These are phyloP conservation scores for Phytophthora nicotianae DNA, from an alignment of 352 stramenopile species.

Conservation along the genomic window DNA sequence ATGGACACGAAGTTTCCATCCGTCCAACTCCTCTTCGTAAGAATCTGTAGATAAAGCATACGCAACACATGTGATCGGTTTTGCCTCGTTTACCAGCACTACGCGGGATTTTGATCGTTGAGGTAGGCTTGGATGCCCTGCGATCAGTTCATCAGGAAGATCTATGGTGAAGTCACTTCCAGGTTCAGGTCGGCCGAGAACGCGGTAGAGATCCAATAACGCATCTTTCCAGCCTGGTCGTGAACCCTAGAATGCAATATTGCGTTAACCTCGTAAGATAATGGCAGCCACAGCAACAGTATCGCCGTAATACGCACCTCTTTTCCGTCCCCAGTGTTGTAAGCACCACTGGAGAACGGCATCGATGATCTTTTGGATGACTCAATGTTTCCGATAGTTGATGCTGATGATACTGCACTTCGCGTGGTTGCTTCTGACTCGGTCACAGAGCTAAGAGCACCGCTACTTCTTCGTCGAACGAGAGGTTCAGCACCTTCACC, in stretches of 20 bases:
- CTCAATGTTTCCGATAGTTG: slow-evolving; percentile 31
- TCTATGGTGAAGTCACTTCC: slow-evolving; percentile 78
- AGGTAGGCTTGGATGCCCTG: slow-evolving; percentile 89
- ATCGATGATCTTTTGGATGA: slow-evolving; percentile 26
- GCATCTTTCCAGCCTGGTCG: slow-evolving; percentile 64
- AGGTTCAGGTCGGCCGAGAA: slow-evolving; percentile 60
- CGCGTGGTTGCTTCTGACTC: slow-evolving; percentile 30
- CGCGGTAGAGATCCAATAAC: slow-evolving; percentile 71
- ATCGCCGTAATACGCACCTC: slow-evolving; percentile 41
- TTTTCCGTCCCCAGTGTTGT: slow-evolving; percentile 32
- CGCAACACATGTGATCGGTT: slow-evolving; percentile 94
- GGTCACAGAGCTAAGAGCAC: slow-evolving; percentile 39
- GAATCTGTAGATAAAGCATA: slow-evolving; percentile 94
- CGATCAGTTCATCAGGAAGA: slow-evolving; percentile 64
- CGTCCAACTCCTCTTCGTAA: slow-evolving; percentile 76
- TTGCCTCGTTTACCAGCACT: slow-evolving; percentile 93
- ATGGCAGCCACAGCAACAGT: background rate
- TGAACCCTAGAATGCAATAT: slow-evolving; percentile 15
- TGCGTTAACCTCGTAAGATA: slow-evolving; percentile 1
- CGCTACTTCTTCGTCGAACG: slow-evolving; percentile 46
- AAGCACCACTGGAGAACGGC: slow-evolving; percentile 15
- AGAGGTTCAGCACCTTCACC: slow-evolving; percentile 35
- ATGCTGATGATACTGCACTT: slow-evolving; percentile 36
- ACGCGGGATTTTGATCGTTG: slow-evolving; percentile 89
- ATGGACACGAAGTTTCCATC: slow-evolving; percentile 69